phyloP scores from a whole-genome alignment of 2,329 filamentous ascomycete species.

The Colletotrichum zoysiae region DNA sequence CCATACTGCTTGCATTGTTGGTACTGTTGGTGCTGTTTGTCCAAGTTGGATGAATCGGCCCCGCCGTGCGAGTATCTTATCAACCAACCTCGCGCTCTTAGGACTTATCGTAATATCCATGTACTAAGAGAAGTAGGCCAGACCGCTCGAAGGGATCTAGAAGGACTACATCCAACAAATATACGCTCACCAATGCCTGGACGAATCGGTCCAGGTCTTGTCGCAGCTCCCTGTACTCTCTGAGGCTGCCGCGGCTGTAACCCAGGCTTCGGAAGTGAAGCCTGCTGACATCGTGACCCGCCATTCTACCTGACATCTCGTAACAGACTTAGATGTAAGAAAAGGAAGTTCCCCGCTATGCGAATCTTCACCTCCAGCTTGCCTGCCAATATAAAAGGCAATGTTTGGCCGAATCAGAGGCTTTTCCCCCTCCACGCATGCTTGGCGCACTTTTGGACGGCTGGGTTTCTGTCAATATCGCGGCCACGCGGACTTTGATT shows the following conservation, averaged over 20 bases:
- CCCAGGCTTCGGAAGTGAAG: background rate
- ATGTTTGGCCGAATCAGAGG: background rate
- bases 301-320: too few species aligned
- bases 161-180: too few species aligned
- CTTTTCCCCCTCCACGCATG: background rate
- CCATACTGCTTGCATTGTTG: background rate
- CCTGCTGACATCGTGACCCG: too few species aligned
- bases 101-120: too few species aligned
- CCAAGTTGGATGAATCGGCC: background rate
- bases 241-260: background rate
- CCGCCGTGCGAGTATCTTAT: background rate
- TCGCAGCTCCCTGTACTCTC: background rate
- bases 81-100: background rate
- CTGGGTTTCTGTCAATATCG: too few species aligned
- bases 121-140: too few species aligned
- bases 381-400: background rate
- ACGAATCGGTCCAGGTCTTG: background rate
- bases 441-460: background rate
- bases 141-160: too few species aligned
- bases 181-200: background rate
- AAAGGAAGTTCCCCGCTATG: background rate
- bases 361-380: background rate
- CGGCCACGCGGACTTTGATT: too few species aligned
- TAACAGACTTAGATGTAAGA: background rate
- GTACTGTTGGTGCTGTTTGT: background rate